These are phyloP conservation scores for Kwoniella pini DNA, from an alignment of 768 basidiomycete genomes.

Conservation along the genomic window DNA sequence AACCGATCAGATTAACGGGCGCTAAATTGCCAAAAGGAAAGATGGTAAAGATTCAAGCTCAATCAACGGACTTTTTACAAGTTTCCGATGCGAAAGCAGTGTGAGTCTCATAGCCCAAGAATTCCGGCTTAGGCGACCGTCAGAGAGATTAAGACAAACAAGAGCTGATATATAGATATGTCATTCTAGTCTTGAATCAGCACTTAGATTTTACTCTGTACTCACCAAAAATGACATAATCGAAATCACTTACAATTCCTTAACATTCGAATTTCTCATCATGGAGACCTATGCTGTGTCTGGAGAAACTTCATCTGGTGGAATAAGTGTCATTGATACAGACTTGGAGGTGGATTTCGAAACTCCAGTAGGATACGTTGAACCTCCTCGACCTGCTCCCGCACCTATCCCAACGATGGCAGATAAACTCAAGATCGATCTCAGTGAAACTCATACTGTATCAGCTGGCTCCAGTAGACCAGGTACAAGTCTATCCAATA, in stretches of 20 bases:
- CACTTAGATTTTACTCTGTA: slow-evolving; percentile 85
- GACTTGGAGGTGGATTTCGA: slow-evolving; percentile 99
- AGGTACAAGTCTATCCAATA: slow-evolving; percentile 57
- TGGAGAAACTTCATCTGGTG: slow-evolving; percentile 66
- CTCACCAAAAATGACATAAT: slow-evolving; percentile 96
- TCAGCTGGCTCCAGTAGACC: slow-evolving; percentile 85
- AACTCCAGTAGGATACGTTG: slow-evolving; percentile 78
- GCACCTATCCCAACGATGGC: slow-evolving; percentile 88
- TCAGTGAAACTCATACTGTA: slow-evolving; percentile 58
- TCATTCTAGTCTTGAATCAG: slow-evolving; percentile 77
- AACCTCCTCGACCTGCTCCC: slow-evolving; percentile 83
- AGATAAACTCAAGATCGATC: slow-evolving; percentile 90
- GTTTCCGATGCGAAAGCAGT: slow-evolving; percentile 97
- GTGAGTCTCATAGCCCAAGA: slow-evolving; percentile 60
- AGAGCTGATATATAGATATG: background rate
- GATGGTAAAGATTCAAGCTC: slow-evolving; percentile 94
- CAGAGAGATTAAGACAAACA: background rate
- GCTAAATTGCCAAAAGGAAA: slow-evolving; percentile 87
- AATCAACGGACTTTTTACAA: slow-evolving; percentile 90
- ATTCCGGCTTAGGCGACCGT: too few species aligned
- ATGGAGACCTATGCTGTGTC: slow-evolving; percentile 74
- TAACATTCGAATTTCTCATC: slow-evolving; percentile 90
- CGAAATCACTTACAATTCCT: slow-evolving; percentile 95
- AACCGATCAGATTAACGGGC: slow-evolving; percentile 89
- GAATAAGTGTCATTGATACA: slow-evolving; percentile 83